These are phyloP conservation scores for Gomphus bonarii DNA, from an alignment of 1,284 basidiomycete genomes.

Conservation along the genomic window DNA sequence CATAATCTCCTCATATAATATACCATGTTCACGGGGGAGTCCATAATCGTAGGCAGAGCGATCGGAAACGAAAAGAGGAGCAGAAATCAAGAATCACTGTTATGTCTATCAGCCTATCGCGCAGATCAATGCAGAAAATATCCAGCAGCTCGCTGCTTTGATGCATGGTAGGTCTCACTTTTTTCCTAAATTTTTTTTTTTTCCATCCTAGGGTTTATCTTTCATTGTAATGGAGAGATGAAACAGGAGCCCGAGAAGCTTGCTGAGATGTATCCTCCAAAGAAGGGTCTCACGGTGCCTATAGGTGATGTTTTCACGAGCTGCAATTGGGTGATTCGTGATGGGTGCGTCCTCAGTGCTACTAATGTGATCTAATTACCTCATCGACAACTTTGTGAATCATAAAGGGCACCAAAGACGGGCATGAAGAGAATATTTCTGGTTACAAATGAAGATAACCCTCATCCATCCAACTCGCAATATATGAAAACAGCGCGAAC, in stretches of 20 bases:
- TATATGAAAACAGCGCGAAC: slow-evolving; percentile 57
- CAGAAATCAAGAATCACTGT: slow-evolving; percentile 64
- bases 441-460: slow-evolving; percentile 85
- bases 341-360: slow-evolving; percentile 48
- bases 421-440: slow-evolving; percentile 88
- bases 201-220: neutral
- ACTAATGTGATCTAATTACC: neutral
- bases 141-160: slow-evolving; percentile 62
- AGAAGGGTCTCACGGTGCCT: slow-evolving; percentile 42
- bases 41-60: slow-evolving; percentile 30
- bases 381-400: neutral
- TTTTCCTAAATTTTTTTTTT: neutral
- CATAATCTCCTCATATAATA: neutral
- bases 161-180: slow-evolving; percentile 49
- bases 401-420: slow-evolving; percentile 64
- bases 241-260: slow-evolving; percentile 48
- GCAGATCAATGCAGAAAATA: slow-evolving; percentile 70
- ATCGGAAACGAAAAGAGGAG: slow-evolving; percentile 39
- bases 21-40: neutral
- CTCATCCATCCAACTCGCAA: slow-evolving; percentile 40
- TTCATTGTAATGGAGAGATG: slow-evolving; percentile 32
- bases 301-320: slow-evolving; percentile 82
- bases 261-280: slow-evolving; percentile 48
- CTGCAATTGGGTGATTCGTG: slow-evolving; percentile 80
- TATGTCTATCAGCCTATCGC: slow-evolving; percentile 69